Evolutionary conservation across 768 basidiomycete species (phyloP).

Genomic region (Xerocomus spinulosus): DNA sequence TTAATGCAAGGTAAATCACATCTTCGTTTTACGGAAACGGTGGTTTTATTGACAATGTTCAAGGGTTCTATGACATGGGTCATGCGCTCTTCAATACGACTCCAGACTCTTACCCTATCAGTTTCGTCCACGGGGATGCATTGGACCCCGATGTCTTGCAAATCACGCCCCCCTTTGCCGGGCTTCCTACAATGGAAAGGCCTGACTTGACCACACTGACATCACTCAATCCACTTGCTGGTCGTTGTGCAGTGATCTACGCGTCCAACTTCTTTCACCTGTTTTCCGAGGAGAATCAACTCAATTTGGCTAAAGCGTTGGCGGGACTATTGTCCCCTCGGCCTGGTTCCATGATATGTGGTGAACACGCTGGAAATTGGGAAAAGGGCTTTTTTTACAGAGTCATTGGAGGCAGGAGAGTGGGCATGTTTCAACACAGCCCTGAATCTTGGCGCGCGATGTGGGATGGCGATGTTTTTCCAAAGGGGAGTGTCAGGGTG

Average conservation of each 20-base stretch:
- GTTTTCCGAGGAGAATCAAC: conserved; percentile 29
- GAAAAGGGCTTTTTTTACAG: neutral
- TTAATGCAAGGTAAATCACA: conserved; percentile 31
- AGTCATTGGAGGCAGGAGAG: neutral
- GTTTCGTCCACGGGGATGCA: conserved; percentile 52
- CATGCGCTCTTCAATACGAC: conserved; percentile 59
- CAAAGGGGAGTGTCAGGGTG: conserved; percentile 10
- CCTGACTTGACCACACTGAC: conserved; percentile 33
- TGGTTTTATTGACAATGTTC: neutral
- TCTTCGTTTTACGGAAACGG: neutral
- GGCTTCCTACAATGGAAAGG: conserved; percentile 16
- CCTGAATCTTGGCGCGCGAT: conserved; percentile 34
- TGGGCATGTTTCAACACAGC: conserved; percentile 27
- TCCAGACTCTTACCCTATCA: conserved; percentile 44
- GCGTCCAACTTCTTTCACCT: conserved; percentile 46
- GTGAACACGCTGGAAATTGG: conserved; percentile 20
- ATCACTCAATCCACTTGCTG: conserved; percentile 45
- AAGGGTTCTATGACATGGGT: conserved; percentile 56
- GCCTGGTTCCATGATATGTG: conserved; percentile 32
- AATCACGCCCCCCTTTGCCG: conserved; percentile 29
- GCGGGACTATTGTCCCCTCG: conserved; percentile 27
- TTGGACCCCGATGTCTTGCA: conserved; percentile 44
- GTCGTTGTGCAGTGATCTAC: conserved; percentile 47
- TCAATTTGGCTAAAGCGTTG: conserved; percentile 23
- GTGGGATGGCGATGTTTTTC: conserved; percentile 37